A percentile compares a stretch with the other conserved stretches of the same genome.
Conservation (phyloP, 208 protist species). For the Trypanosoma conorhini region DNA sequence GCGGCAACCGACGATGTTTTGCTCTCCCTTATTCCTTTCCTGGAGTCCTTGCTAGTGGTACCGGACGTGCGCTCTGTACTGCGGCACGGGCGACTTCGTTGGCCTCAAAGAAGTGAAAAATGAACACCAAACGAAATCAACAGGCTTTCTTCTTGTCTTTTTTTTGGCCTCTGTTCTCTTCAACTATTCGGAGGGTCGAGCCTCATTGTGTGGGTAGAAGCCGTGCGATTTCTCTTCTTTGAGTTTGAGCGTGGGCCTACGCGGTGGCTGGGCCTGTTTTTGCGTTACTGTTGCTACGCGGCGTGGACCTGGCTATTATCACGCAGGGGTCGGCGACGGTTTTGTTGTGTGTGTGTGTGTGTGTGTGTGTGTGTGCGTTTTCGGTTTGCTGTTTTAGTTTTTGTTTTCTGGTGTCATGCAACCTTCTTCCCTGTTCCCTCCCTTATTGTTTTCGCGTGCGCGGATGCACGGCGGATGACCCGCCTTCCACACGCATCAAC, state of each 20-base stretch:
- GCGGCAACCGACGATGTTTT: constrained; percentile 65
- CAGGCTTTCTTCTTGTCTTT: not conserved
- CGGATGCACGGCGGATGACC: not conserved
- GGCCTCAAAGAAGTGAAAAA: not conserved
- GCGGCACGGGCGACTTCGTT: constrained; percentile 38
- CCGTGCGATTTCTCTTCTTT: not conserved
- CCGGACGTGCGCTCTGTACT: constrained; percentile 85
- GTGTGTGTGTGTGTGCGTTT: not conserved
- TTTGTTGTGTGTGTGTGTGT: not conserved
- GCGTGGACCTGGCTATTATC: not conserved
- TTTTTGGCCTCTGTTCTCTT: not conserved
- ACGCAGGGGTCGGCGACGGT: not conserved
- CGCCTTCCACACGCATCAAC: not conserved
- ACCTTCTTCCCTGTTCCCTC: not conserved
- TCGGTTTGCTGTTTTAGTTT: constrained; percentile 6
- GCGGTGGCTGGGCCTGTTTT: not conserved
- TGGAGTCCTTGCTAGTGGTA: constrained; percentile 78
- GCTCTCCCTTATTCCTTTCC: constrained; percentile 64
- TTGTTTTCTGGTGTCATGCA: not conserved
- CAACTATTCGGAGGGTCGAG: not conserved
- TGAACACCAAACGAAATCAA: not conserved
- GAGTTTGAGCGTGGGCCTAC: not conserved
- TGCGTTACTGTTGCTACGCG: not conserved
- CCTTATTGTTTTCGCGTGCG: not conserved
- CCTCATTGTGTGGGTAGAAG: not conserved